Percentiles rank a stretch among this genome's conserved stretches.
These are phyloP conservation scores for Corynespora cassiicola DNA, from an alignment of 2,329 filamentous ascomycete genomes.

Conservation along the genomic window DNA sequence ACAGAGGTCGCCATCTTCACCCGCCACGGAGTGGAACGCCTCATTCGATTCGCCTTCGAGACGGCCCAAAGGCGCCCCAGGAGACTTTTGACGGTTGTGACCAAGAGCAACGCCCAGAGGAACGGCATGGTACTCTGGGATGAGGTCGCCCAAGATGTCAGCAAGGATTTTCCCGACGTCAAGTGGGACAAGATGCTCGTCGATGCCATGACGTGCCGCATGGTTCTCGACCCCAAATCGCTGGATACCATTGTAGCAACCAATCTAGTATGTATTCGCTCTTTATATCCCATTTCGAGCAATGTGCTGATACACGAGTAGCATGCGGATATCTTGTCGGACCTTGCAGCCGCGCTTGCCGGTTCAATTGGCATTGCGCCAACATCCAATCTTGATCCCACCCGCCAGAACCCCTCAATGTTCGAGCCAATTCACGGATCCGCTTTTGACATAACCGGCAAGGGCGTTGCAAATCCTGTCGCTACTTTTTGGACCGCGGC, in stretches of 20 bases:
- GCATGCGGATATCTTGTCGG: constrained; percentile 71
- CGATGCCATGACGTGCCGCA: constrained; percentile 70
- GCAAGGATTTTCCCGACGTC: constrained; percentile 66
- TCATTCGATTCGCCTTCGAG: constrained; percentile 70
- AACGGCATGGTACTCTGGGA: constrained; percentile 75
- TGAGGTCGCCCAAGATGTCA: constrained; percentile 63
- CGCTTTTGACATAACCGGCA: constrained; percentile 65
- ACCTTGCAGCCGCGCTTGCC: constrained; percentile 72
- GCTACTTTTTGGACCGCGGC: constrained; percentile 66
- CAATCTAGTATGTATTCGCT: constrained; percentile 52
- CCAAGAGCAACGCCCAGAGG: constrained; percentile 70
- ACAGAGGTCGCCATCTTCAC: constrained; percentile 72
- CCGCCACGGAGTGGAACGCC: constrained; percentile 63
- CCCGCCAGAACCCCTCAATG: constrained; percentile 64
- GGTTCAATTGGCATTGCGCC: constrained; percentile 76
- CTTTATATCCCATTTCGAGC: background rate
- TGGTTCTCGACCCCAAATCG: constrained; percentile 66
- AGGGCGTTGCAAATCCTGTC: constrained; percentile 64
- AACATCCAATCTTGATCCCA: constrained; percentile 73
- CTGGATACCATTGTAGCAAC: constrained; percentile 70
- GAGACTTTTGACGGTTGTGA: constrained; percentile 68
- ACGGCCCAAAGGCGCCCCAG: constrained; percentile 62
- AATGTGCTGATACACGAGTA: constrained; percentile 4
- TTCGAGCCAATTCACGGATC: constrained; percentile 68
- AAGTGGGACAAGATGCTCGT: constrained; percentile 70